Evolutionary conservation across 768 basidiomycete genomes (phyloP).

Genomic region (Amanita thiersii): DNA sequence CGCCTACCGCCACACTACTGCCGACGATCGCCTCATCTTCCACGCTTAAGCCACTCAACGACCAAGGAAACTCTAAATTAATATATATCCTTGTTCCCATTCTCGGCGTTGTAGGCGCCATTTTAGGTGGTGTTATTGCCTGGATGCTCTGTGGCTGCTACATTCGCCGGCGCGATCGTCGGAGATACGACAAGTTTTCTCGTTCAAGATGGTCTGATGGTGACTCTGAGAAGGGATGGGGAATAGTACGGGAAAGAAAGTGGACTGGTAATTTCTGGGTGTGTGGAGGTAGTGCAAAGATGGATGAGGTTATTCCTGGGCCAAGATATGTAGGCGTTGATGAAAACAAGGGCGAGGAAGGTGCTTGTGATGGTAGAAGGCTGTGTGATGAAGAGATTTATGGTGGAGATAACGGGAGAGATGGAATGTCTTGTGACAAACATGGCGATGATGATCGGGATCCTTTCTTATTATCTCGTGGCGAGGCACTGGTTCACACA

Average conservation of each 20-base stretch:
- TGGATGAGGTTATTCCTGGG: constrained; percentile 16
- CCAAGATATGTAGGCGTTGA: constrained; percentile 13
- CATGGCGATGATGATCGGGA: neutral
- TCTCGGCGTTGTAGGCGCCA: constrained; percentile 21
- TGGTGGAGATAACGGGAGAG: no score
- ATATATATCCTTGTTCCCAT: constrained; percentile 22
- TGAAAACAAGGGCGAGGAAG: constrained; percentile 1
- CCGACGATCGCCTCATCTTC: neutral
- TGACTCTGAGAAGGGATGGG: constrained; percentile 12
- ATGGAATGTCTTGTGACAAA: neutral
- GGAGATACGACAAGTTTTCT: neutral
- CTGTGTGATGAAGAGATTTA: constrained; percentile 12
- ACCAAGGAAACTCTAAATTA: constrained; percentile 15
- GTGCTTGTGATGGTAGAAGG: constrained; percentile 1
- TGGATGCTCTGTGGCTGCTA: constrained; percentile 30
- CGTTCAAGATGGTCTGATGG: neutral
- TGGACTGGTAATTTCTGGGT: neutral
- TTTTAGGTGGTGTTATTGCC: constrained; percentile 20
- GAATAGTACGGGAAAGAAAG: constrained; percentile 5
- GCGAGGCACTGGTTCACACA: no score
- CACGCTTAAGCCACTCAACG: constrained; percentile 7
- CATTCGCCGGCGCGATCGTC: constrained; percentile 14
- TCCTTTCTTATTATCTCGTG: no score
- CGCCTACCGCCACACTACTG: no score
- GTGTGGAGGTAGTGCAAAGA: constrained; percentile 11